Percentiles rank a stretch among this genome's conserved stretches.
Conservation (phyloP, 1,284 basidiomycete genomes). For the Trichosporon faecale region DNA sequence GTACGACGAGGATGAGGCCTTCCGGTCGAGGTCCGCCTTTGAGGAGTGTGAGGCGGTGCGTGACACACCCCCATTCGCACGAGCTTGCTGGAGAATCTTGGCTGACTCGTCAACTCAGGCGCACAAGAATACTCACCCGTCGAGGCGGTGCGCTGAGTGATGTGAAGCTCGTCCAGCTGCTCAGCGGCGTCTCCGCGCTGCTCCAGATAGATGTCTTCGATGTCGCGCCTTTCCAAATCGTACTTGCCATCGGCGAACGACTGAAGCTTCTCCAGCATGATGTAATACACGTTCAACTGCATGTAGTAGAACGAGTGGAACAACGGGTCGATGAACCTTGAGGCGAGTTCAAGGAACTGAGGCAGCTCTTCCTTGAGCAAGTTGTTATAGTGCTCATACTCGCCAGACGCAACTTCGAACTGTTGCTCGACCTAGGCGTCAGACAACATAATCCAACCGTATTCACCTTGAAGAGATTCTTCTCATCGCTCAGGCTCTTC, state of each 20-base stretch:
- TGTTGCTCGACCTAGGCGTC: slow-evolving; percentile 87
- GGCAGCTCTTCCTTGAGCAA: slow-evolving; percentile 90
- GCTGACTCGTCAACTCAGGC: slow-evolving; percentile 14
- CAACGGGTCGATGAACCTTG: slow-evolving; percentile 88
- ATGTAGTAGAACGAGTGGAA: slow-evolving; percentile 99
- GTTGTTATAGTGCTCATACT: slow-evolving; percentile 96
- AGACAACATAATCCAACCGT: background rate
- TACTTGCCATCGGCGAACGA: slow-evolving; percentile 81
- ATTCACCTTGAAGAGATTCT: slow-evolving; percentile 85
- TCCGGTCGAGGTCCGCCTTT: slow-evolving; percentile 45
- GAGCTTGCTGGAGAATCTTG: slow-evolving; percentile 31
- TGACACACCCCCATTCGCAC: slow-evolving; percentile 13
- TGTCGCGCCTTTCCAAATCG: slow-evolving; percentile 68
- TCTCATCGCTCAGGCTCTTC: slow-evolving; percentile 87
- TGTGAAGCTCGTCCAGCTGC: slow-evolving; percentile 68
- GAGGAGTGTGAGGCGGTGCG: slow-evolving; percentile 54
- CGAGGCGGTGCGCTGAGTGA: slow-evolving; percentile 76
- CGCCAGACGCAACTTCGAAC: slow-evolving; percentile 87
- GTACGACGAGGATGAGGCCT: slow-evolving; percentile 29
- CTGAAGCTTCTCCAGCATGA: slow-evolving; percentile 88
- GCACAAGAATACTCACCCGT: slow-evolving; percentile 62
- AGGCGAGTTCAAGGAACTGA: slow-evolving; percentile 79
- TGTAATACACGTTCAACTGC: slow-evolving; percentile 97
- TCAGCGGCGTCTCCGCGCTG: slow-evolving; percentile 76
- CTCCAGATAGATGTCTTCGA: slow-evolving; percentile 72